A percentile compares a stretch with the other conserved stretches of the same genome.
Evolutionary conservation across 768 basidiomycete species (phyloP).

Genomic region (Rhodosporidiobolus odoratus): DNA sequence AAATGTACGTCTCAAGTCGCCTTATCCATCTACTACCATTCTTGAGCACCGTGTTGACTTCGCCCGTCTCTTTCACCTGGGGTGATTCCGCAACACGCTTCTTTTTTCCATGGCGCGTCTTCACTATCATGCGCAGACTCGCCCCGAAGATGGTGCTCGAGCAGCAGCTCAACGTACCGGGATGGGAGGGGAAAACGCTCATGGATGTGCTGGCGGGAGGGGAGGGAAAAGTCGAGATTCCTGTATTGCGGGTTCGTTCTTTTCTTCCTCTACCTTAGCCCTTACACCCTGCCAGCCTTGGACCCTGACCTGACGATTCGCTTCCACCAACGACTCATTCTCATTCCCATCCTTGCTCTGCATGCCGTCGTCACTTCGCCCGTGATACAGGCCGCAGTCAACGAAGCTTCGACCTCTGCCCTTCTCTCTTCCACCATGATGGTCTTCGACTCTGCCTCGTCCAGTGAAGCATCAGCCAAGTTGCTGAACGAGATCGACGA

Average conservation of each 20-base stretch:
- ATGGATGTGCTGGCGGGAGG: background rate
- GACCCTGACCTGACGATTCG: no score
- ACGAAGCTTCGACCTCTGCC: slow-evolving; percentile 22
- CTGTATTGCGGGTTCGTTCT: slow-evolving; percentile 18
- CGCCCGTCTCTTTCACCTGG: no score
- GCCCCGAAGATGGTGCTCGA: slow-evolving; percentile 3
- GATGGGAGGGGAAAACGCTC: background rate
- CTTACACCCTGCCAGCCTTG: no score
- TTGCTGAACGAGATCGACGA: slow-evolving; percentile 27
- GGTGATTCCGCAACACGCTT: no score
- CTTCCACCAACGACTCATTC: no score
- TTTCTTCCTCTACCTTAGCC: background rate
- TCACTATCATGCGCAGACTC: background rate
- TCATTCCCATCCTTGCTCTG: background rate
- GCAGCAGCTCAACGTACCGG: background rate
- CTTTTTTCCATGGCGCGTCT: no score
- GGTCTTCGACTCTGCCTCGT: background rate
- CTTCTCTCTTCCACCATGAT: slow-evolving; percentile 15
- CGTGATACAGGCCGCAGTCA: slow-evolving; percentile 15
- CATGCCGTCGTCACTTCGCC: background rate
- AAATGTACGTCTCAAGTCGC: no score
- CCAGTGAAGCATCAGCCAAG: background rate
- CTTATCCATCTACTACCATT: no score
- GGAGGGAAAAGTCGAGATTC: background rate
- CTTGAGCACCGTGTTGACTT: no score